phyloP scores from a whole-genome alignment of 768 basidiomycete species.

The Termitomyces bulborhizus region DNA sequence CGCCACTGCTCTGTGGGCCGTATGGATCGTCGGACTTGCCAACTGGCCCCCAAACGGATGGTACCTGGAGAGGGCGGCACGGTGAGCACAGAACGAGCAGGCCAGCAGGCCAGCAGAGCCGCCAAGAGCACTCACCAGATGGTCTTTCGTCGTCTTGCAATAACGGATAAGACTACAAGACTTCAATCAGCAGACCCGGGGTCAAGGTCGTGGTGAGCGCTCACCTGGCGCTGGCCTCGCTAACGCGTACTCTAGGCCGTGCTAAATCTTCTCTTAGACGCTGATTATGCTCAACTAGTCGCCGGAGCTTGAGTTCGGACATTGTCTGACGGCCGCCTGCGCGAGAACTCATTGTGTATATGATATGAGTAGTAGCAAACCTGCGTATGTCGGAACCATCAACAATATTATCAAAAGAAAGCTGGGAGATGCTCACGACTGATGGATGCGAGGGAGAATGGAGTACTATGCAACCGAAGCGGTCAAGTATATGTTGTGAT shows the following conservation, averaged over 20 bases:
- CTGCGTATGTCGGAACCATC: not conserved
- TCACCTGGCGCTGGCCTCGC: constrained; percentile 87
- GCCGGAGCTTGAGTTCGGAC: constrained; percentile 95
- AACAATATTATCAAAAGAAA: not conserved
- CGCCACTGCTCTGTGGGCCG: constrained; percentile 55
- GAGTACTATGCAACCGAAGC: not conserved
- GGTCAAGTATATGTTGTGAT: constrained; percentile 7
- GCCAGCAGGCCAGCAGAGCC: not conserved
- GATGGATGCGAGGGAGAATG: not conserved
- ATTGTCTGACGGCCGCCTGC: constrained; percentile 76
- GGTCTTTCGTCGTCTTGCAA: constrained; percentile 92
- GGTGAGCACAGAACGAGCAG: not conserved
- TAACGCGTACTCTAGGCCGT: constrained; percentile 82
- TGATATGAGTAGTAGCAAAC: constrained; percentile 8
- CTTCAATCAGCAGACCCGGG: constrained; percentile 4
- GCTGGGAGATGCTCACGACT: not conserved
- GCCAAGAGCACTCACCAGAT: constrained; percentile 30
- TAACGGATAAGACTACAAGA: constrained; percentile 78
- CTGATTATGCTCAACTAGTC: constrained; percentile 92
- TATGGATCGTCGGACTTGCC: constrained; percentile 91
- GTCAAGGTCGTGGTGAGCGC: constrained; percentile 20
- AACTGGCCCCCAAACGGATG: constrained; percentile 97
- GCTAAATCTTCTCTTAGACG: constrained; percentile 87
- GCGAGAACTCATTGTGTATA: constrained; percentile 48
- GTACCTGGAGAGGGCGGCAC: constrained; percentile 49